A percentile compares a stretch with the other conserved stretches of the same genome.
Evolutionary conservation across 1,284 basidiomycete genomes (phyloP).

Genomic region (Filobasidium uniguttulatum): DNA sequence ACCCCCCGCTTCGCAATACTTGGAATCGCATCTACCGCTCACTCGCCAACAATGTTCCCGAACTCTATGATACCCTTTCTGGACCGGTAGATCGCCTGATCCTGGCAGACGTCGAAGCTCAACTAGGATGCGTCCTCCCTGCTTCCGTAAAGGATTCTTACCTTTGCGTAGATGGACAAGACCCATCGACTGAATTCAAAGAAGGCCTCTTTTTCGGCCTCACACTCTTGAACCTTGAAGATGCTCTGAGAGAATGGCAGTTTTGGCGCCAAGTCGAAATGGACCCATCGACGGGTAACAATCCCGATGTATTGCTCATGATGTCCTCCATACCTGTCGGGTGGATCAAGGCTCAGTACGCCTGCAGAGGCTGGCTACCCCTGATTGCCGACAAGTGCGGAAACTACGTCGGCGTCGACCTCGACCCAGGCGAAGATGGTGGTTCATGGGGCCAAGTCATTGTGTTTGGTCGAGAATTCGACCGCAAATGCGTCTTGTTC

Average conservation of each 20-base stretch:
- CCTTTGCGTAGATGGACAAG: slow-evolving; percentile 67
- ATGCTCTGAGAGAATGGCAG: slow-evolving; percentile 79
- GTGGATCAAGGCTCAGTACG: slow-evolving; percentile 86
- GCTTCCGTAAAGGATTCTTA: slow-evolving; percentile 70
- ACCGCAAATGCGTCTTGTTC: slow-evolving; percentile 92
- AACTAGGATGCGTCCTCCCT: slow-evolving; percentile 67
- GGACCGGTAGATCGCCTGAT: slow-evolving; percentile 63
- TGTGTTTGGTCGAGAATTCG: slow-evolving; percentile 93
- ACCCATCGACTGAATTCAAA: slow-evolving; percentile 72
- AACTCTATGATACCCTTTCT: slow-evolving; percentile 80
- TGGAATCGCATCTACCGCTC: slow-evolving; percentile 65
- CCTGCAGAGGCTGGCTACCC: slow-evolving; percentile 89
- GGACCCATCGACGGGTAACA: slow-evolving; percentile 58
- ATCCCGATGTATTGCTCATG: slow-evolving; percentile 50
- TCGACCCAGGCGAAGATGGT: slow-evolving; percentile 54
- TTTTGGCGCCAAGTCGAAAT: slow-evolving; percentile 86
- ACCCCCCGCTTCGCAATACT: slow-evolving; percentile 60
- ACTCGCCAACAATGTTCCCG: slow-evolving; percentile 68
- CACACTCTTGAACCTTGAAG: slow-evolving; percentile 68
- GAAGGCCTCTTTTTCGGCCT: slow-evolving; percentile 81
- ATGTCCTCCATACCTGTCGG: slow-evolving; percentile 83
- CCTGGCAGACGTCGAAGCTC: slow-evolving; percentile 60
- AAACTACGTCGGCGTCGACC: slow-evolving; percentile 92
- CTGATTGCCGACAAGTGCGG: slow-evolving; percentile 84
- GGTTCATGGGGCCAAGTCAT: slow-evolving; percentile 86